These are phyloP conservation scores for Leccinum ochraceum DNA, from an alignment of 768 basidiomycete species.

Conservation along the genomic window DNA sequence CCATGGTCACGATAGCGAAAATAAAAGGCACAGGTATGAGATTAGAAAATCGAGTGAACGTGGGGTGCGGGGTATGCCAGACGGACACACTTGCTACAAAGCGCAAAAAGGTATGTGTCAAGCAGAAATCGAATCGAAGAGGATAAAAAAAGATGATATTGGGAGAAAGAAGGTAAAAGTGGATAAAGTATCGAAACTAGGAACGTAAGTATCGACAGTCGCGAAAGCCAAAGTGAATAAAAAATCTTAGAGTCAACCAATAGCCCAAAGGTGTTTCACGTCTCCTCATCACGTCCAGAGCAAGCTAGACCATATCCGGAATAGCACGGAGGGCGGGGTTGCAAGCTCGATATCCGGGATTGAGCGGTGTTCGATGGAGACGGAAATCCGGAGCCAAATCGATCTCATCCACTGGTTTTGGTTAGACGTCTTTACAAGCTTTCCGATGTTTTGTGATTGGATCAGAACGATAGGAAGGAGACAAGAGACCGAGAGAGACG, in stretches of 20 bases:
- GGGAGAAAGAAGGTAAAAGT: conserved; percentile 26
- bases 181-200: conserved; percentile 30
- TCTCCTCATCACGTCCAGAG: conserved; percentile 9
- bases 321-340: conserved; percentile 10
- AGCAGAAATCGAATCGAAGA: conserved; percentile 34
- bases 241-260: conserved; percentile 55
- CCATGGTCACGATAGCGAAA: conserved; percentile 30
- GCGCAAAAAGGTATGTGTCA: conserved; percentile 28
- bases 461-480: conserved; percentile 19
- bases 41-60: conserved; percentile 34
- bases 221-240: conserved; percentile 47
- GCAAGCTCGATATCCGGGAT: conserved; percentile 10
- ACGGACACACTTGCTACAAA: conserved; percentile 24
- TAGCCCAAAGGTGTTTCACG: conserved; percentile 49
- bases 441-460: conserved; percentile 35
- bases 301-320: conserved; percentile 9
- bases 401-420: conserved; percentile 45
- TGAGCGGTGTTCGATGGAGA: conserved; percentile 11
- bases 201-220: conserved; percentile 28
- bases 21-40: conserved; percentile 32
- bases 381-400: conserved; percentile 45
- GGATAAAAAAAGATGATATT: conserved; percentile 33
- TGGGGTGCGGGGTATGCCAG: conserved; percentile 27
- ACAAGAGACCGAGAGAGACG: conserved; percentile 25
- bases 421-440: conserved; percentile 33